Evolutionary conservation across 495 filamentous ascomycete genomes (phyloP).

Genomic region (Talaromyces borbonicus): DNA sequence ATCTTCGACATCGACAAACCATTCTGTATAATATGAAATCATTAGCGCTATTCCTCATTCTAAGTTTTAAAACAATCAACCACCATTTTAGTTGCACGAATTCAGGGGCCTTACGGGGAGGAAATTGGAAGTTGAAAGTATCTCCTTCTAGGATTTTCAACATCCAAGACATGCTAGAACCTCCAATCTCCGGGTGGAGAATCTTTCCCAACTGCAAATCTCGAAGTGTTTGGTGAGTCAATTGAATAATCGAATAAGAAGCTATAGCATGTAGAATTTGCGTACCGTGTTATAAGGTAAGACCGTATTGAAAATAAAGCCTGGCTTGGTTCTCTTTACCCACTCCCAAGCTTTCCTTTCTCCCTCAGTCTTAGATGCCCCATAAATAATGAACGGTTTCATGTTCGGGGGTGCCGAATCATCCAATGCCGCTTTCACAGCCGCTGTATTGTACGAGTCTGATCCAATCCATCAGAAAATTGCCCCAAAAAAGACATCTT

Average conservation of each 20-base stretch:
- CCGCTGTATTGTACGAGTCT: constrained; percentile 39
- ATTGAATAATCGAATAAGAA: background rate
- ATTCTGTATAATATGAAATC: constrained; percentile 12
- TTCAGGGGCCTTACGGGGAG: too few relatives aligned
- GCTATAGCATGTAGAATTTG: background rate
- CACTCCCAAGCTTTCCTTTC: constrained; percentile 45
- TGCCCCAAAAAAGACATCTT: constrained; percentile 1
- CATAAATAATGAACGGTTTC: constrained; percentile 29
- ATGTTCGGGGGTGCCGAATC: constrained; percentile 5
- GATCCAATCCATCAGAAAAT: constrained; percentile 18
- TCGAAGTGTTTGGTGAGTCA: background rate
- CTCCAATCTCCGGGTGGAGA: constrained; percentile 16
- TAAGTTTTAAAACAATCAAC: too few relatives aligned
- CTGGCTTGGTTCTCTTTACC: constrained; percentile 32
- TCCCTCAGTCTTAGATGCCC: constrained; percentile 39
- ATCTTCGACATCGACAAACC: constrained; percentile 39
- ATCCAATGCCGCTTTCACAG: constrained; percentile 22
- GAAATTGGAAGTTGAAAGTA: background rate
- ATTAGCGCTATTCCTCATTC: constrained; percentile 33
- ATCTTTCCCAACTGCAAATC: constrained; percentile 15
- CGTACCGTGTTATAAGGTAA: constrained; percentile 35
- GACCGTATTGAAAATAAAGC: constrained; percentile 38
- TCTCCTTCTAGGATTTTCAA: constrained; percentile 12
- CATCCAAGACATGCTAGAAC: constrained; percentile 16
- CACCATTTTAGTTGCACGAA: too few relatives aligned